Evolutionary conservation across 2,329 filamentous ascomycete genomes (phyloP).

Genomic region (Aspergillus quadrilineatus): DNA sequence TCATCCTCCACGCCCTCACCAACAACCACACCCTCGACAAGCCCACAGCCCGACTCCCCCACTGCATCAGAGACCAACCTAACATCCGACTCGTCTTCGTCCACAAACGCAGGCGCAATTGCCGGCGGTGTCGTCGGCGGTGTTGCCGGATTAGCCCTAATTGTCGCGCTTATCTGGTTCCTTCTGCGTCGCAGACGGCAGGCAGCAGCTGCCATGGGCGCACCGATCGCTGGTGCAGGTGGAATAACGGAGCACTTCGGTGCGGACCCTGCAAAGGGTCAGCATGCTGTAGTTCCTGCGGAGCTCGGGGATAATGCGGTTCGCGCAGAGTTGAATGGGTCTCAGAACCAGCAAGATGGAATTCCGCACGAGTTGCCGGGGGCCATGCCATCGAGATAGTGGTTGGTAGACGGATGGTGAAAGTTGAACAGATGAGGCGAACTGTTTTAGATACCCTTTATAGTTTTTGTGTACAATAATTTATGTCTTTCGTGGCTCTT

Average conservation of each 20-base stretch:
- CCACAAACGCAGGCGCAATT: neutral
- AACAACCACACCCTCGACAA: neutral
- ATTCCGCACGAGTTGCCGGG: neutral
- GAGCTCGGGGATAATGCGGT: neutral
- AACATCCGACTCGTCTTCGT: neutral
- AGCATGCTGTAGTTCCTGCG: neutral
- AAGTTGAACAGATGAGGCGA: too few species aligned
- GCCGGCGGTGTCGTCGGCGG: conserved; percentile 6
- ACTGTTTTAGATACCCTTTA: too few species aligned
- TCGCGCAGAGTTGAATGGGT: neutral
- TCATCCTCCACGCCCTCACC: neutral
- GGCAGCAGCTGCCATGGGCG: too few species aligned
- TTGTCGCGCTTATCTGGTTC: neutral
- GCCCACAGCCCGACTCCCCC: neutral
- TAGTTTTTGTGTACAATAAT: too few species aligned
- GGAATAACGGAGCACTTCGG: too few species aligned
- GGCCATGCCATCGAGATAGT: too few species aligned
- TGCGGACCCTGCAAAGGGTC: neutral
- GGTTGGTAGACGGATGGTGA: too few species aligned
- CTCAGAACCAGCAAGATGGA: neutral
- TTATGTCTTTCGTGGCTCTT: too few species aligned
- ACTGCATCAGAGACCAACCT: neutral
- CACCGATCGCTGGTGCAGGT: too few species aligned
- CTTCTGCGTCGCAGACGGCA: neutral
- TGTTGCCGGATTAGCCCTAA: neutral